Conservation (phyloP, 1,139 yeast species). For the Taphrina deformans region DNA sequence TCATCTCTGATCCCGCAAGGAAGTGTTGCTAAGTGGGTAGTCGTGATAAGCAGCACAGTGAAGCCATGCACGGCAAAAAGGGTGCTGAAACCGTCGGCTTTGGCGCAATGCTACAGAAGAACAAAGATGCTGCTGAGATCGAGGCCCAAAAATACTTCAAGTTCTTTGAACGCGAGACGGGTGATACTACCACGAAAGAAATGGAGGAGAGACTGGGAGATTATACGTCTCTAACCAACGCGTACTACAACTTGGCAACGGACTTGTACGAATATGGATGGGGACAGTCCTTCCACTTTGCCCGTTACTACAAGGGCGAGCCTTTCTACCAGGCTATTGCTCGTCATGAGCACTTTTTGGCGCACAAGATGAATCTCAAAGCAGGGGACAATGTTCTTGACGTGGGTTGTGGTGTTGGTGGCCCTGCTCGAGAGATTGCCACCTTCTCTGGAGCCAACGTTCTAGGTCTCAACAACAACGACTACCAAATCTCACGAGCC, state of each 20-base stretch:
- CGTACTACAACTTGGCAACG: conserved; percentile 74
- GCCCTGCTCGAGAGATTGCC: conserved; percentile 95
- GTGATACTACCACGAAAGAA: conserved; percentile 71
- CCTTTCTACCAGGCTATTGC: conserved; percentile 93
- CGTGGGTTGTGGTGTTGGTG: conserved; percentile 99
- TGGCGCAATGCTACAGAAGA: conserved; percentile 72
- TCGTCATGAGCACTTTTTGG: conserved; percentile 93
- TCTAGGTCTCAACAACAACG: conserved; percentile 93
- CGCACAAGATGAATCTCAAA: conserved; percentile 75
- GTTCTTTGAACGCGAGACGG: conserved; percentile 74
- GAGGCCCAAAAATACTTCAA: conserved; percentile 90
- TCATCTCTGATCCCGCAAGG: background rate
- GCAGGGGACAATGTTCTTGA: conserved; percentile 87
- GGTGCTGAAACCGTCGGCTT: conserved; percentile 68
- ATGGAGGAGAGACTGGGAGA: conserved; percentile 63
- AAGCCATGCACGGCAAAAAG: conserved; percentile 79
- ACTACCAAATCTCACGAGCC: conserved; percentile 92
- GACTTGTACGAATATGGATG: conserved; percentile 88
- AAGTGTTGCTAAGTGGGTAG: background rate
- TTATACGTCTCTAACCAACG: conserved; percentile 88
- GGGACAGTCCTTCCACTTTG: conserved; percentile 99
- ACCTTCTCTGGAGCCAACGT: conserved; percentile 85
- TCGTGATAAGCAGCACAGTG: conserved; percentile 39
- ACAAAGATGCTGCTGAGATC: conserved; percentile 72
- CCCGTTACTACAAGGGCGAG: conserved; percentile 90